Conservation (phyloP, 768 basidiomycete genomes). For the Pisolithus microcarpus region DNA sequence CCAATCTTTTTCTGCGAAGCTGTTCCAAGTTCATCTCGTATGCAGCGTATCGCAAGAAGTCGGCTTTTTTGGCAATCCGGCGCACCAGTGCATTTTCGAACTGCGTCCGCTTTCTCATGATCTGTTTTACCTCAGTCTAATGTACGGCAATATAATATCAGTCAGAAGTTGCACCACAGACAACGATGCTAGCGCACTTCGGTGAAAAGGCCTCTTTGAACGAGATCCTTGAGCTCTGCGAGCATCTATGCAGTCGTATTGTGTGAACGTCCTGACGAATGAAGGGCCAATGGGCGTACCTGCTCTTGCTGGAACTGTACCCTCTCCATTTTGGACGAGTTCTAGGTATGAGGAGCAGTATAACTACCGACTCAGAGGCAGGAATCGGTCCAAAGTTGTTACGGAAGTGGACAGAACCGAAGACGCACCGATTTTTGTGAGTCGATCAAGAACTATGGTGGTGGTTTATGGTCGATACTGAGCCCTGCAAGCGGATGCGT, state of each 20-base stretch:
- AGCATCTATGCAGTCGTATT: conserved; percentile 56
- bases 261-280: not conserved
- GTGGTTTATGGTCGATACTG: too few species aligned
- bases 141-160: not conserved
- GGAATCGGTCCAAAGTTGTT: too few species aligned
- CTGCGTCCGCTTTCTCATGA: conserved; percentile 75
- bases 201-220: conserved; percentile 79
- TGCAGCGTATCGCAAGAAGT: conserved; percentile 85
- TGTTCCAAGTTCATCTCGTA: conserved; percentile 89
- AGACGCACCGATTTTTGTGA: too few species aligned
- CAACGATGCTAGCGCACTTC: conserved; percentile 39
- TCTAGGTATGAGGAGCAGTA: not conserved
- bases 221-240: conserved; percentile 89
- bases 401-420: too few species aligned
- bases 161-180: not conserved
- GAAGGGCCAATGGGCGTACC: conserved; percentile 29
- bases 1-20: conserved; percentile 65
- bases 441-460: too few species aligned
- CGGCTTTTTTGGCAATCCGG: conserved; percentile 75
- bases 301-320: conserved; percentile 94
- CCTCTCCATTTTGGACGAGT: conserved; percentile 63
- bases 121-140: conserved; percentile 74
- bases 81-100: conserved; percentile 83
- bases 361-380: too few species aligned
- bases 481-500: too few species aligned